phyloP scores from a whole-genome alignment of 768 basidiomycete species.

The Lentinula edodes region DNA sequence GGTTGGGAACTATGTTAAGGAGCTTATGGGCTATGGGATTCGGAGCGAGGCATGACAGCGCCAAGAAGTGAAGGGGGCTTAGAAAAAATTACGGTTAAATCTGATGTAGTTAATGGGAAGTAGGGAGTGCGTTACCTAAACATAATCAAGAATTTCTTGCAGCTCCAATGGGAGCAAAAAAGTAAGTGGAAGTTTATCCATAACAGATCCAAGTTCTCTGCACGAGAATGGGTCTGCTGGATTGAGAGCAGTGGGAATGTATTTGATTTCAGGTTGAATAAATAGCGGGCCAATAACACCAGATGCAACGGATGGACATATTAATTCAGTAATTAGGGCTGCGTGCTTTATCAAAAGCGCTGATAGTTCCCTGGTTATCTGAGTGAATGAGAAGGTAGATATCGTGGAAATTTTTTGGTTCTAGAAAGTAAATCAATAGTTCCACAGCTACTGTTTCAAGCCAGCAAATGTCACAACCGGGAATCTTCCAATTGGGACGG shows the following conservation, averaged over 20 bases:
- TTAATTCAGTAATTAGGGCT: no score
- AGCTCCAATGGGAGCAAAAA: constrained; percentile 5
- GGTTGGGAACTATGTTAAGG: not conserved
- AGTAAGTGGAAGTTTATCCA: not conserved
- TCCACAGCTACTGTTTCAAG: constrained; percentile 18
- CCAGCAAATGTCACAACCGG: constrained; percentile 18
- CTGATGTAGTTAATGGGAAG: not conserved
- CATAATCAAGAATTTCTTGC: not conserved
- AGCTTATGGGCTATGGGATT: no score
- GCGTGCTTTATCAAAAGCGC: constrained; percentile 16
- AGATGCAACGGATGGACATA: constrained; percentile 9
- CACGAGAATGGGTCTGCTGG: constrained; percentile 17
- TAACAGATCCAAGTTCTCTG: constrained; percentile 1
- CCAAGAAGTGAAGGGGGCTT: no score
- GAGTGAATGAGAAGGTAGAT: no score
- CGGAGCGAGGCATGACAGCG: no score
- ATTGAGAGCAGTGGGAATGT: constrained; percentile 13
- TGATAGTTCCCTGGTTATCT: constrained; percentile 32
- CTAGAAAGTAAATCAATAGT: constrained; percentile 7
- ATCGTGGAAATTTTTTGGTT: constrained; percentile 7
- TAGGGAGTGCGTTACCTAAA: not conserved
- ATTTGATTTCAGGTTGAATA: constrained; percentile 8
- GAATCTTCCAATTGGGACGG: constrained; percentile 8
- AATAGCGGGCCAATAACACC: constrained; percentile 1
- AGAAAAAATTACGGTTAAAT: no score